phyloP scores from a whole-genome alignment of 371 early-diverging fungal genomes.

The Neoconidiobolus thromboides region DNA sequence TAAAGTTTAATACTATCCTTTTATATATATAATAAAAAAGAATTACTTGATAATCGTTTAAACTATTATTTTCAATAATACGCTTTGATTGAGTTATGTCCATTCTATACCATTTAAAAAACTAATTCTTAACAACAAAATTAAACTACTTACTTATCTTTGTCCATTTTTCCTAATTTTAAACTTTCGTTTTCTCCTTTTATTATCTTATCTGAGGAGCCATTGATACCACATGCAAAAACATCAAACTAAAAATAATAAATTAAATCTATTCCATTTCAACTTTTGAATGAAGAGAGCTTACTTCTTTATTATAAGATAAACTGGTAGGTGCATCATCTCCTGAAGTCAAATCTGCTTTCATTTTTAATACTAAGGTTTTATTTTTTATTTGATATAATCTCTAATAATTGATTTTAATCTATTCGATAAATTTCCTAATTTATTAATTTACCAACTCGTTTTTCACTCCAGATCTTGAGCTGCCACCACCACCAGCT shows the following conservation, averaged over 20 bases:
- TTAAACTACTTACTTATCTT: not conserved
- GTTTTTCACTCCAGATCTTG: not conserved
- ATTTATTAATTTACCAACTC: not conserved
- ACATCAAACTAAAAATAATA: not conserved
- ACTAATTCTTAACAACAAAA: not conserved
- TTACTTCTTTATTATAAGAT: not conserved
- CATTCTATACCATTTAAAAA: not conserved
- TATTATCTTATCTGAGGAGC: not conserved
- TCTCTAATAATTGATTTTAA: not conserved
- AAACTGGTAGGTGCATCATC: slow-evolving; percentile 2
- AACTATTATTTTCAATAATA: not conserved
- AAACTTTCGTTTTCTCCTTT: not conserved
- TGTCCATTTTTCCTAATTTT: not conserved
- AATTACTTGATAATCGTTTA: slow-evolving; percentile 2
- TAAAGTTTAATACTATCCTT: not conserved
- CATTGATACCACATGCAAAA: slow-evolving; percentile 3
- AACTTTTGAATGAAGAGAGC: not conserved
- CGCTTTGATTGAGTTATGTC: not conserved
- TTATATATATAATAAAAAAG: not conserved
- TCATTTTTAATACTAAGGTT: not conserved
- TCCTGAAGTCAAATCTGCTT: not conserved
- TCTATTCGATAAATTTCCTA: not conserved
- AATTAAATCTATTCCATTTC: not conserved
- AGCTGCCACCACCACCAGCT: not conserved
- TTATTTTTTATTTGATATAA: not conserved